These are phyloP conservation scores for Sinapis alba DNA, from an alignment of 441 rosid species.

Conservation along the genomic window DNA sequence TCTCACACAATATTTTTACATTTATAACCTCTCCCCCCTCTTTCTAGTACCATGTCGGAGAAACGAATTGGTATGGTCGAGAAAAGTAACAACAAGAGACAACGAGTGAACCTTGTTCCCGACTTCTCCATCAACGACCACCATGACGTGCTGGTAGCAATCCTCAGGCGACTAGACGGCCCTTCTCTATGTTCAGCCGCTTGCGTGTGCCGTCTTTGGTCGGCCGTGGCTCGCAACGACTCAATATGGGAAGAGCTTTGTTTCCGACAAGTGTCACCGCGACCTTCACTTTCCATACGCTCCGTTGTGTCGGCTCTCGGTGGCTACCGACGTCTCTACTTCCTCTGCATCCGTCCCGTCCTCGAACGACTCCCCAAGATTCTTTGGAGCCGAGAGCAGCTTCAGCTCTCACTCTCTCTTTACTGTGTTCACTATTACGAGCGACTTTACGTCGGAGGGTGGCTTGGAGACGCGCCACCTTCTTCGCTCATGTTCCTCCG, in stretches of 20 bases:
- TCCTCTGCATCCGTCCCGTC: constrained; percentile 73
- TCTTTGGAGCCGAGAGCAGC: constrained; percentile 57
- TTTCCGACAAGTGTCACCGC: constrained; percentile 70
- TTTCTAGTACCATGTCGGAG: constrained; percentile 29
- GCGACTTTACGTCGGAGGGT: constrained; percentile 49
- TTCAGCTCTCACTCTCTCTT: constrained; percentile 81
- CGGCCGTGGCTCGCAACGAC: constrained; percentile 65
- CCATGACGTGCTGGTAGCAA: constrained; percentile 72
- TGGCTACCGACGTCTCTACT: constrained; percentile 83
- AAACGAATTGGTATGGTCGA: constrained; percentile 15
- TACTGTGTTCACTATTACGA: constrained; percentile 84
- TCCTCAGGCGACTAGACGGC: constrained; percentile 77
- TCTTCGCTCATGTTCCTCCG: constrained; percentile 88
- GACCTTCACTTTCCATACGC: constrained; percentile 62
- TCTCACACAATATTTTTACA: constrained; percentile 18
- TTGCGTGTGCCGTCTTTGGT: constrained; percentile 95
- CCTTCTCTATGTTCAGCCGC: constrained; percentile 80
- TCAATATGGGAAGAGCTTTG: constrained; percentile 91
- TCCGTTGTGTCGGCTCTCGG: constrained; percentile 86
- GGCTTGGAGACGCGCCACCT: constrained; percentile 47
- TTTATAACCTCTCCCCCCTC: constrained; percentile 8
- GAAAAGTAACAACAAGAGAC: constrained; percentile 40
- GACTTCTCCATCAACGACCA: constrained; percentile 74
- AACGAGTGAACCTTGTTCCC: constrained; percentile 20
- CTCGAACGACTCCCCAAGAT: constrained; percentile 47